Base-by-base conservation (phyloP, 306 rosid species). In the Alnus glutinosa region DNA sequence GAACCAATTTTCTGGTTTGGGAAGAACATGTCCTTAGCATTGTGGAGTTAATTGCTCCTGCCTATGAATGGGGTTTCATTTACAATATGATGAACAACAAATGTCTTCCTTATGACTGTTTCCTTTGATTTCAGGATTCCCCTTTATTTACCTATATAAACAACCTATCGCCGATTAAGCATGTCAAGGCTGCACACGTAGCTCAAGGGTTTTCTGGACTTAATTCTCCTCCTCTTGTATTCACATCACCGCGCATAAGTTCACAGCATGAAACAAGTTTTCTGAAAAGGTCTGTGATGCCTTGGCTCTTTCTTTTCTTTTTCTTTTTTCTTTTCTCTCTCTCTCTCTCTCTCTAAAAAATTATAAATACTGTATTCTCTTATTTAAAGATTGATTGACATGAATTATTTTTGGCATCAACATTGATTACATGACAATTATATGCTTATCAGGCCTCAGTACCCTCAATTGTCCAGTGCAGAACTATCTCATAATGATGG, bases 221-320 rank as follows among this genome's bases (percentile, higher is more conserved):
- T 69, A 82, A 23, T 77, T 89, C 89, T 81, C 89, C 90, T 54
- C 92, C 92, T 61, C 80, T 78, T 75, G 90, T 85, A 59, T 88
- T 87, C 83, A 79, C 81, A n/a, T 87, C 96, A 0, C 92, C 92
- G 3, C 85, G 83, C 12, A 73, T 83, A n/a, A 87, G 78, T 64
- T 15, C 63, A 80, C 81, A 66, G 71, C 79, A 77, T 7, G 84
- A 78, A 74, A 49, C 88, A 55, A 82, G 67, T 47, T 58, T 80
- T 57, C 32, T 80, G 64, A 85, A 81, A 77, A 89, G 93, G 97
- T 92, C 75, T 48, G 51, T 55, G 71, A 9, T 36, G 13, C 30
- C 49, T 71, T 67, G 51, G 77, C 44, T 54, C 28, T 54, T 48
- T 11, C 57, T 67, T 44, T 32, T 8, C 5, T 77, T 39, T 48